Percentiles rank a stretch among this genome's conserved stretches.
phyloP scores from a whole-genome alignment of 1,284 basidiomycete genomes.

The Cystobasidium pallidum region DNA sequence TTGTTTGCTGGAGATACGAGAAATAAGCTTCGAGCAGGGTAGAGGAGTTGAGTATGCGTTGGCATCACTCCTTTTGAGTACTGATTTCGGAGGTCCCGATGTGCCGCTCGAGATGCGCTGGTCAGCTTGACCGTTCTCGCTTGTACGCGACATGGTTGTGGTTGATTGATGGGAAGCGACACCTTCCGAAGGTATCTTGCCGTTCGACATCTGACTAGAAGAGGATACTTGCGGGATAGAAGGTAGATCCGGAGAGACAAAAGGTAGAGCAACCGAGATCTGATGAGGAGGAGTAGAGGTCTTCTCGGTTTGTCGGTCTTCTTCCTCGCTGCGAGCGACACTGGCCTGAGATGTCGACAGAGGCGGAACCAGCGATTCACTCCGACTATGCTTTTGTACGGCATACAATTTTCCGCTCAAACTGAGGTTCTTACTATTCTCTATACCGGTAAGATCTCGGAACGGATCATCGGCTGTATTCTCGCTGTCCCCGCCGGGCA shows the following conservation, averaged over 20 bases:
- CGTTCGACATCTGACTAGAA: slow-evolving; percentile 53
- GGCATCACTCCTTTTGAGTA: slow-evolving; percentile 20
- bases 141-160: background rate
- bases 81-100: slow-evolving; percentile 15
- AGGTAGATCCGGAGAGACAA: slow-evolving; percentile 40
- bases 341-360: slow-evolving; percentile 12
- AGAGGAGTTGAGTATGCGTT: slow-evolving; percentile 35
- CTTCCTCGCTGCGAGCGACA: background rate
- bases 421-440: background rate
- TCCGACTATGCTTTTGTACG: slow-evolving; percentile 20
- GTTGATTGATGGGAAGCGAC: background rate
- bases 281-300: slow-evolving; percentile 37
- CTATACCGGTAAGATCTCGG: slow-evolving; percentile 78
- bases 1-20: slow-evolving; percentile 53
- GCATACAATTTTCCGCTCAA: background rate
- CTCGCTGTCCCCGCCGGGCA: slow-evolving; percentile 50
- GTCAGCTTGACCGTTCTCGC: background rate
- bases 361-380: slow-evolving; percentile 31
- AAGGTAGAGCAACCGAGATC: slow-evolving; percentile 11
- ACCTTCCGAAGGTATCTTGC: slow-evolving; percentile 47
- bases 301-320: slow-evolving; percentile 26
- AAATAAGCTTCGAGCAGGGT: slow-evolving; percentile 26
- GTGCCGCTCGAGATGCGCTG: background rate
- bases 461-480: slow-evolving; percentile 75
- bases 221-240: slow-evolving; percentile 29